Base-by-base conservation (phyloP, 352 stramenopile genomes). In the Phytophthora sp. region DNA sequence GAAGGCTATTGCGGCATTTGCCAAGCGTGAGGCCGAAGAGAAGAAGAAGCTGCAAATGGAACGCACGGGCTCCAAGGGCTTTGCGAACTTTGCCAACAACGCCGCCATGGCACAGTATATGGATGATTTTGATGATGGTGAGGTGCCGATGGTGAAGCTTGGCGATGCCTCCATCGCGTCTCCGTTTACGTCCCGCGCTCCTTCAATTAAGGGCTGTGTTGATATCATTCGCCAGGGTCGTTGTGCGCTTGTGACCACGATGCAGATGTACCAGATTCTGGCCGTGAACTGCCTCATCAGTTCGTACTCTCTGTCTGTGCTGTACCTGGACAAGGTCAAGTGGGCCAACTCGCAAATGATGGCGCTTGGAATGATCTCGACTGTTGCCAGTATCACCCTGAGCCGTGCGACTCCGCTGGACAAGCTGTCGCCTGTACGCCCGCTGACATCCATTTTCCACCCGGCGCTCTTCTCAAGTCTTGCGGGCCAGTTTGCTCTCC, bases 251-350 rank as follows among this genome's bases (percentile, higher is more conserved):
- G 97, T 99, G 12, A 99, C 96, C 15, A 99, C 98, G 41, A 96
- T 99, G 69, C 97, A 99, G 80, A 97, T 98, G 86, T 99, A 99
- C 77, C 96, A 99, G 77, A 99, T 99, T 62, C 76, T 99, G 43
- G 97, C 96, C 18, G 87, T 99, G 0, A 99, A 99, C 79, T 99
- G 97, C 71, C 78, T 99, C 4, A 98, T 99, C 46, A 98, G 92
- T 73, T 98, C 97, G 48, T 98, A 99, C 76, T 98, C 98, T 57
- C 83, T 99, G n/a, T 99, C 94, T 8, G 97, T 97, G 66, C 78
- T 99, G 18, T 99, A 99, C 72, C 76, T 99, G 21, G 88, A 98
- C 69, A 98, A 98, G 60, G 97, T 99, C 31, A 99, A 99, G 79
- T 98, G 99, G 70, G 97, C 96, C 6, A 98, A 99, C 85, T 95